Conservation (phyloP, 1,284 basidiomycete genomes). For the Gymnopus androsaceus region DNA sequence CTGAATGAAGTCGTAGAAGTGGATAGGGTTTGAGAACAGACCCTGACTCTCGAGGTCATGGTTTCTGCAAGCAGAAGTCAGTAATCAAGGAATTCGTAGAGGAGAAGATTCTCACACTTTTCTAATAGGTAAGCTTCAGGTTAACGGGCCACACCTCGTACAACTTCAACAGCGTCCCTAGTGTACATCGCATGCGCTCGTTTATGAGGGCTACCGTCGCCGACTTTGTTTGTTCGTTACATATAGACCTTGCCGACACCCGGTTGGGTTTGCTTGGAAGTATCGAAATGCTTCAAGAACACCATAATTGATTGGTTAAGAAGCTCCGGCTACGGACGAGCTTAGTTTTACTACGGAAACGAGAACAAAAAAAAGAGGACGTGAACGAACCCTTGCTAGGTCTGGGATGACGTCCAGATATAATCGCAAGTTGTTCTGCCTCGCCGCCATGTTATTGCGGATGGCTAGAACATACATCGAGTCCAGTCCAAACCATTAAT, state of each 20-base stretch:
- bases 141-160: too few species aligned
- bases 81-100: neutral
- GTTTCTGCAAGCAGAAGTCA: constrained; percentile 45
- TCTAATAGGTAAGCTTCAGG: constrained; percentile 95
- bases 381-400: constrained; percentile 59
- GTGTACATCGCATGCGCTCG: constrained; percentile 95
- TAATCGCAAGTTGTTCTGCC: constrained; percentile 91
- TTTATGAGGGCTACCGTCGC: constrained; percentile 85
- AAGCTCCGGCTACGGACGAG: constrained; percentile 66
- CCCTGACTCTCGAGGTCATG: constrained; percentile 90
- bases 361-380: neutral
- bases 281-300: constrained; percentile 99
- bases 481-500: neutral
- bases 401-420: constrained; percentile 94
- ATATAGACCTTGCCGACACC: constrained; percentile 94
- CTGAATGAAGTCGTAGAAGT: constrained; percentile 99
- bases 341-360: constrained; percentile 7
- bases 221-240: constrained; percentile 84
- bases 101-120: constrained; percentile 75
- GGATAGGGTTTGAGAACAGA: constrained; percentile 91
- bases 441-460: constrained; percentile 96
- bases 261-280: constrained; percentile 85
- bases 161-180: constrained; percentile 92
- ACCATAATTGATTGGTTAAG: constrained; percentile 91
- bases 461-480: constrained; percentile 63